phyloP scores from a whole-genome alignment of 2,329 filamentous ascomycete species.

The Sclerotinia spermophila region DNA sequence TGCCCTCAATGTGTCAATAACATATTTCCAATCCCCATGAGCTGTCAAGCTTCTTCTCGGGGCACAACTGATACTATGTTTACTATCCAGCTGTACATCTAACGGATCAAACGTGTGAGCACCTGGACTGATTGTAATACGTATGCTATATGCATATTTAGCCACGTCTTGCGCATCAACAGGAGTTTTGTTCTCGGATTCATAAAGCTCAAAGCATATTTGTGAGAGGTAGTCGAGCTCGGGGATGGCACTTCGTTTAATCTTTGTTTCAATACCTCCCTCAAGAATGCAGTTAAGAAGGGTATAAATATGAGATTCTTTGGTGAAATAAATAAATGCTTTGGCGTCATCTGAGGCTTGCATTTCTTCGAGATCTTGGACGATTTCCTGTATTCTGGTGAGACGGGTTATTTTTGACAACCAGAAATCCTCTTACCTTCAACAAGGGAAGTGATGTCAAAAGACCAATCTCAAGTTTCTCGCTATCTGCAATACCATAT shows the following conservation, averaged over 20 bases:
- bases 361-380: constrained; percentile 93
- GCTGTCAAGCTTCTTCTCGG: constrained; percentile 85
- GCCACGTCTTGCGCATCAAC: constrained; percentile 32
- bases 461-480: constrained; percentile 98
- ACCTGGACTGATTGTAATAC: constrained; percentile 91
- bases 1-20: constrained; percentile 90
- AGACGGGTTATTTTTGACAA: constrained; percentile 11
- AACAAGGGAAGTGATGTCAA: constrained; percentile 89
- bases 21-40: constrained; percentile 91
- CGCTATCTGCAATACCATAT: constrained; percentile 90
- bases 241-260: constrained; percentile 88
- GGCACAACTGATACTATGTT: constrained; percentile 93
- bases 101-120: constrained; percentile 96
- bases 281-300: constrained; percentile 96
- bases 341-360: constrained; percentile 93
- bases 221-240: constrained; percentile 97
- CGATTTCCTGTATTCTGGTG: constrained; percentile 67
- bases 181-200: constrained; percentile 67
- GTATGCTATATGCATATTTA: constrained; percentile 85
- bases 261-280: constrained; percentile 95
- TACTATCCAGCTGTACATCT: constrained; percentile 92
- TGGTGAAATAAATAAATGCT: constrained; percentile 98
- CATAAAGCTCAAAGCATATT: constrained; percentile 97
- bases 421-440: constrained; percentile 39
- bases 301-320: constrained; percentile 98